phyloP scores from a whole-genome alignment of 805 yeast genomes.

The Metschnikowia lachancei region DNA sequence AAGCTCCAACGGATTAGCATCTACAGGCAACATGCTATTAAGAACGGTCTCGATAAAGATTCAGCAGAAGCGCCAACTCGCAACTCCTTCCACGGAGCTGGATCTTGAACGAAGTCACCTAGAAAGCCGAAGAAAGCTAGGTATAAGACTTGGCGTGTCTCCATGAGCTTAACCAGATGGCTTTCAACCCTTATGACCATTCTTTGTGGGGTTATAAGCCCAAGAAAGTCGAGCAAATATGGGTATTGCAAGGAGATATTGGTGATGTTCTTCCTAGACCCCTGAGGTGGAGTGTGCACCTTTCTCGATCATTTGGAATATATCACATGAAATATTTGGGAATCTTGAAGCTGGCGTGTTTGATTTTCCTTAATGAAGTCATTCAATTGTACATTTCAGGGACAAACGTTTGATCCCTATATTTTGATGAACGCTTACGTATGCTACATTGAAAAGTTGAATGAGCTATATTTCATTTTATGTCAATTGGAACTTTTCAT shows the following conservation, averaged over 20 bases:
- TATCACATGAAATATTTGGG: too few species aligned
- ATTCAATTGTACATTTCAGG: too few species aligned
- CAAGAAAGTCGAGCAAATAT: conserved; percentile 54
- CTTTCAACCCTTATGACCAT: conserved; percentile 68
- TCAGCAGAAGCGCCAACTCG: conserved; percentile 62
- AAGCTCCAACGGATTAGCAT: conserved; percentile 43
- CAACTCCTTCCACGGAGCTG: conserved; percentile 78
- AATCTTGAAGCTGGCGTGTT: too few species aligned
- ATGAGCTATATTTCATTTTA: too few species aligned
- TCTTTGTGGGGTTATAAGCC: conserved; percentile 64
- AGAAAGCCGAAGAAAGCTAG: conserved; percentile 50
- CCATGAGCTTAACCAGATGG: conserved; percentile 65
- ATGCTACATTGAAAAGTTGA: too few species aligned
- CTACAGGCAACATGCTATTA: conserved; percentile 45
- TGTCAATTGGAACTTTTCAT: too few species aligned
- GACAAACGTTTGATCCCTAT: too few species aligned
- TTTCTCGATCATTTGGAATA: too few species aligned
- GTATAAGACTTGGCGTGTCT: conserved; percentile 49
- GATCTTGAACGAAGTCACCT: conserved; percentile 81
- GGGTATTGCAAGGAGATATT: conserved; percentile 51
- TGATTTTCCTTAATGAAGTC: too few species aligned
- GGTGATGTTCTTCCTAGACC: conserved; percentile 49
- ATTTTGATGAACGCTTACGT: too few species aligned
- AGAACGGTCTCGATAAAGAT: conserved; percentile 33
- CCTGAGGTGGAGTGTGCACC: too few species aligned